Evolutionary conservation across 2,329 filamentous ascomycete species (phyloP), one percentile per base, ranked within the genome.

Genomic region (Colletotrichum noveboracense): DNA sequence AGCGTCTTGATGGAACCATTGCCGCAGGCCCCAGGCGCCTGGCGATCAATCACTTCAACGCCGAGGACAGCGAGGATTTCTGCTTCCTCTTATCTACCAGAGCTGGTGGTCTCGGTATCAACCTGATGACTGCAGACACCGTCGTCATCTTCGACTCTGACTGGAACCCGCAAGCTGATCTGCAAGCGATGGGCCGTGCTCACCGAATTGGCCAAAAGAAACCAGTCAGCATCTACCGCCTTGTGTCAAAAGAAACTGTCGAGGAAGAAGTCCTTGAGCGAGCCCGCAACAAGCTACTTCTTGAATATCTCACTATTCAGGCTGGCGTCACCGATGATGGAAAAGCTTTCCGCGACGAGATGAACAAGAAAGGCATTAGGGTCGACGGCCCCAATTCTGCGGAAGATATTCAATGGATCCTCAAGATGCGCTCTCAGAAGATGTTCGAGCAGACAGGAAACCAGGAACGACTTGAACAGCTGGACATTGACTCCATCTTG

Each of bases 361-460:
- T 95, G 79, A 93, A 93, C 80, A 95, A 96, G 84, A 94, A 96
- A 84, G 92, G 92, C 84, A 87, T 87, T 85, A 94, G 87, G 89
- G 92, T 89, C 43, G 93, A 94, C 70, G 96, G 98, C 79, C 96
- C 96, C 9, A 96, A 93, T 75, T 97, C 95, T 4, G 95, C 95
- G 1, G 96, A 98, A 78, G 97, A 98, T 81, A 98, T 98, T 78
- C 98, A 97, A 77, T 94, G 95, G 84, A 98, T 99, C 75, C 91
- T 99, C 81, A 98, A 98, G 87, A 96, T 96, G 86, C 94, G 97
- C 79, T 98, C 97, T n/a, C 97, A 98, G 83, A 98, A 97, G 85
- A 98, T 99, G 94, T 99, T 99, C 79, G 96, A 98, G 85, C 96
- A 98, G 84, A 97, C 95, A 13, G 95, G 95, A 75, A 99, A 99